Evolutionary conservation across 2,329 filamentous ascomycete genomes (phyloP).

Genomic region (Cordyceps farinosa): DNA sequence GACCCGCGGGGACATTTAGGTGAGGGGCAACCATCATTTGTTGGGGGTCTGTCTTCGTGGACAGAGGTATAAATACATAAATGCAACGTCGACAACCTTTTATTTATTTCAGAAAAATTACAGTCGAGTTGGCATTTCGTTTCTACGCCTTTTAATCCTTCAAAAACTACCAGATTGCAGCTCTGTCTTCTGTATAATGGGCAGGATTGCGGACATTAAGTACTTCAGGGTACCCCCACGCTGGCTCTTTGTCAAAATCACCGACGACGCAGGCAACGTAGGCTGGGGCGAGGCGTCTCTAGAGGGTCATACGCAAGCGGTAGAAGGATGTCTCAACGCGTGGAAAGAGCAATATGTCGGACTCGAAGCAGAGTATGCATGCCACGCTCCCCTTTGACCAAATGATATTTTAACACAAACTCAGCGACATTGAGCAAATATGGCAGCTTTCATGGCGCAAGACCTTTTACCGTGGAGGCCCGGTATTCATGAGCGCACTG

Average conservation of each 20-base stretch:
- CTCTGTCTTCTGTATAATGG: slow-evolving; percentile 24
- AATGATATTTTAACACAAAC: not conserved
- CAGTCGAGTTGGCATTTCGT: not conserved
- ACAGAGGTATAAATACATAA: too few relatives aligned
- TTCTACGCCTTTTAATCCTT: too few relatives aligned
- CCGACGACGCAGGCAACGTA: slow-evolving; percentile 58
- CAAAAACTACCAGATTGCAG: too few relatives aligned
- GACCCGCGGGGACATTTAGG: too few relatives aligned
- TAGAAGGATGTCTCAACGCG: slow-evolving; percentile 70
- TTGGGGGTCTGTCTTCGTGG: too few relatives aligned
- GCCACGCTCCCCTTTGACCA: too few relatives aligned
- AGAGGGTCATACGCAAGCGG: slow-evolving; percentile 69
- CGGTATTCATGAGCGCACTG: slow-evolving; percentile 76
- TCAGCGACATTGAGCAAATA: slow-evolving; percentile 72
- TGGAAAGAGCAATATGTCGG: slow-evolving; percentile 60
- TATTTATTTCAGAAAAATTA: too few relatives aligned
- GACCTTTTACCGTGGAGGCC: slow-evolving; percentile 73
- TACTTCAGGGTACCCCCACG: slow-evolving; percentile 72
- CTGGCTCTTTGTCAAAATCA: slow-evolving; percentile 76
- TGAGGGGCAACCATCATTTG: not conserved
- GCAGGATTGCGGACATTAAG: slow-evolving; percentile 48
- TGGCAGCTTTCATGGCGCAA: slow-evolving; percentile 72
- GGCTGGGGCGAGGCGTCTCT: slow-evolving; percentile 75
- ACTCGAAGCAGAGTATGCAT: slow-evolving; percentile 63
- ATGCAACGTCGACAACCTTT: too few relatives aligned